Conservation (phyloP, 140 eudicot species). For the Cichorium intybus region DNA sequence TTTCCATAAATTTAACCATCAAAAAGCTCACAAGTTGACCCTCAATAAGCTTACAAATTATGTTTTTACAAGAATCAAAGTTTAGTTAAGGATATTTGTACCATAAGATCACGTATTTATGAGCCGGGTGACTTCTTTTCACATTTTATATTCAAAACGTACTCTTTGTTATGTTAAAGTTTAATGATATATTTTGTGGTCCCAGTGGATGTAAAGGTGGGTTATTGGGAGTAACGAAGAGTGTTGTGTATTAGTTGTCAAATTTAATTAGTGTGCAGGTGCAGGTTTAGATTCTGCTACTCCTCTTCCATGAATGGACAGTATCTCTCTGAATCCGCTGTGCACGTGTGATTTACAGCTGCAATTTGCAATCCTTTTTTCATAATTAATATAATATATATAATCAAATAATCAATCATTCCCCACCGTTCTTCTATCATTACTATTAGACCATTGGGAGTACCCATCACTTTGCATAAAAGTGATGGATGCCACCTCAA, state of each 20-base stretch:
- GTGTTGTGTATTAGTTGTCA: slow-evolving; percentile 30
- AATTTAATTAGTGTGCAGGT: slow-evolving; percentile 5
- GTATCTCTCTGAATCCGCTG: slow-evolving; percentile 40
- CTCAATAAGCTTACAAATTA: not conserved
- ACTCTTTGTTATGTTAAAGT: not conserved
- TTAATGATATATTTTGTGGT: not conserved
- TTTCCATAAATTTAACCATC: not conserved
- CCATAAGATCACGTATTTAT: not conserved
- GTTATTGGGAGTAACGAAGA: slow-evolving; percentile 16
- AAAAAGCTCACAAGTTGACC: too few species aligned
- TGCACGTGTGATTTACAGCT: slow-evolving; percentile 47
- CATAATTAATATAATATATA: not conserved
- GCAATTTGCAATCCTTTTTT: slow-evolving; percentile 2
- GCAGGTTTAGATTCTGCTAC: slow-evolving; percentile 29
- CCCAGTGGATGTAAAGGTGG: slow-evolving; percentile 4
- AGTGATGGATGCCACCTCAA: too few species aligned
- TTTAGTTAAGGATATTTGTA: not conserved
- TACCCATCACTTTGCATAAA: too few species aligned
- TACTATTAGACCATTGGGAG: too few species aligned
- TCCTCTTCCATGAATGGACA: slow-evolving; percentile 34
- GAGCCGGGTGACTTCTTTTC: not conserved
- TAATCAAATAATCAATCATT: not conserved
- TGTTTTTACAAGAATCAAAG: not conserved
- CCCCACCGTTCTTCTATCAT: not conserved
- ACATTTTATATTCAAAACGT: too few species aligned